Evolutionary conservation across 495 filamentous ascomycete species (phyloP), one percentile per base, ranked within the genome.

Genomic region (Cryomyces minteri): DNA sequence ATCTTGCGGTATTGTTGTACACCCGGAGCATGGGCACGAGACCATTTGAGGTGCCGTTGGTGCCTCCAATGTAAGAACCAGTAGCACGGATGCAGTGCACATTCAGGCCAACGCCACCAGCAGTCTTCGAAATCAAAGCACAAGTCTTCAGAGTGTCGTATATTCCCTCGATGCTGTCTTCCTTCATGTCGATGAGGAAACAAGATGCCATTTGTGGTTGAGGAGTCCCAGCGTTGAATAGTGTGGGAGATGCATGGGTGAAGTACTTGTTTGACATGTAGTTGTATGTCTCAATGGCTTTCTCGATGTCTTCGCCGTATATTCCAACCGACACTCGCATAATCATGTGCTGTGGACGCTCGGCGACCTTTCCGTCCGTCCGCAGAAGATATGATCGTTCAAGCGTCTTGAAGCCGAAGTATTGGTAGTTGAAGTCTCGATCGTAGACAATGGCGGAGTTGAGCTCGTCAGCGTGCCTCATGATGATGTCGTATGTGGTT

Each of bases 351-450:
- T 98, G 90, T 41, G 90, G 90, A 51, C 90, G 76, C 71, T 98
- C 90, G 5, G 85, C 88, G 56, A 96, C 81, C 62, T 90, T 88
- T 51, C 86, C 88, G 52, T 94, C 72, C 46, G 94, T 79, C 46
- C 87, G 83, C 32, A 98, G 76, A 28, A 98, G 79, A 57, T 98
- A 98, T 58, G 90, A 96, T 43, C 90, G 80, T 71, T 98, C 90
- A 37, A 98, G 72, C 2, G 90, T 98, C 76, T 98, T 98, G 79
- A 98, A 98, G 46, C 90, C 90, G 48, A 98, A 98, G 69, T 86
- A 98, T 69, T 98, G 93, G 69, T 98, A 98, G 72, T 96, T 95
- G 74, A 98, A 98, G 59, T 98, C 90, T 46, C 90, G 79, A 65
- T 98, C 90, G 53, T 96, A 98, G 51, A 98, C 90, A 56, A 98